A percentile compares a stretch with the other conserved stretches of the same genome.
phyloP scores from a whole-genome alignment of 2,329 filamentous ascomycete genomes.

The Paecilomyces variotii region DNA sequence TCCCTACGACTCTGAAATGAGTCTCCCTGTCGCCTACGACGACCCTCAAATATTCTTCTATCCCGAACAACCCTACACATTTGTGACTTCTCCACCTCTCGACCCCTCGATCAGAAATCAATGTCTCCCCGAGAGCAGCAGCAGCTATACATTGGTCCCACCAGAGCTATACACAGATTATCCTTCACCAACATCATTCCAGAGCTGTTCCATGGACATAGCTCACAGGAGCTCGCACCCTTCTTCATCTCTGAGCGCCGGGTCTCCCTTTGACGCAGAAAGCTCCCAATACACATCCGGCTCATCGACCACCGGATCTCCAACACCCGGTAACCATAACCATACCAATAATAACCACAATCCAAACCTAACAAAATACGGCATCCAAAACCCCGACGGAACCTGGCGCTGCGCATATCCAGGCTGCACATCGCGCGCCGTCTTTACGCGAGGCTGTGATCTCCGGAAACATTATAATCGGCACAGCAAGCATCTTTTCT shows the following conservation, averaged over 20 bases:
- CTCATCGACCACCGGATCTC: slow-evolving; percentile 1
- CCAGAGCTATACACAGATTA: not conserved
- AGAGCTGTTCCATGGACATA: not conserved
- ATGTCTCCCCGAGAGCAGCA: not conserved
- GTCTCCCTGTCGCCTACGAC: not conserved
- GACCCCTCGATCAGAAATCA: not conserved
- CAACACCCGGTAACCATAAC: slow-evolving; percentile 16
- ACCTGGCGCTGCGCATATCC: slow-evolving; percentile 54
- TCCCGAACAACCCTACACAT: not conserved
- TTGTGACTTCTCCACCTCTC: not conserved
- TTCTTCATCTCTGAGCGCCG: not conserved
- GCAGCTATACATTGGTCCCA: not conserved
- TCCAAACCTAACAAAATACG: slow-evolving; percentile 16
- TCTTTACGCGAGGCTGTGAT: slow-evolving; percentile 54
- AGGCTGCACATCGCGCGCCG: slow-evolving; percentile 50
- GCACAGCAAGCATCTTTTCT: slow-evolving; percentile 55
- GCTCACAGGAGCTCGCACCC: not conserved
- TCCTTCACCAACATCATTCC: not conserved
- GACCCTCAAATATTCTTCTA: not conserved
- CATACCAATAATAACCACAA: too few species aligned
- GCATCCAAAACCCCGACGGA: slow-evolving; percentile 20
- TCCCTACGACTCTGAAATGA: not conserved
- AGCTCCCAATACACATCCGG: not conserved
- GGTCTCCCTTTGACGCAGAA: not conserved
- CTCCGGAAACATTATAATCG: slow-evolving; percentile 56